Conservation (phyloP, 176 grass and related monocot species). For the Eremochloa ophiuroides region DNA sequence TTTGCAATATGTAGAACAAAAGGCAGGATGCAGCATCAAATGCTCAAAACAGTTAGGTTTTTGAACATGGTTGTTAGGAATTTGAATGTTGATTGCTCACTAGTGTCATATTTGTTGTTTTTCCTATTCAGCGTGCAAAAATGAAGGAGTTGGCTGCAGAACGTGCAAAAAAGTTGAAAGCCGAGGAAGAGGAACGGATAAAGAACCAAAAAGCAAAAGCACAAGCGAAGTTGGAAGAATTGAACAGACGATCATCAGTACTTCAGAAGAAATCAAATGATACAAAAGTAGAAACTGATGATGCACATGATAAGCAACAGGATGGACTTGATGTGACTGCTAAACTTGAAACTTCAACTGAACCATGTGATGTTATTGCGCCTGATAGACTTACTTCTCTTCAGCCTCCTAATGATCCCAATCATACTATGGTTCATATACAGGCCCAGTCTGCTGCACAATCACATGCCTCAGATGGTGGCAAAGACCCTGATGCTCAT, state of each 20-base stretch:
- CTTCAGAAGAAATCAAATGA: constrained; percentile 42
- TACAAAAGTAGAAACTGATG: constrained; percentile 13
- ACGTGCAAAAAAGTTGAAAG: constrained; percentile 75
- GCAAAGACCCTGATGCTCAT: constrained; percentile 23
- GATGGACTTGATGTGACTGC: constrained; percentile 10
- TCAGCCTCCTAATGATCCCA: constrained; percentile 21
- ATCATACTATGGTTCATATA: constrained; percentile 8
- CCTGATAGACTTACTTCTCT: constrained; percentile 17
- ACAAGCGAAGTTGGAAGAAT: constrained; percentile 85
- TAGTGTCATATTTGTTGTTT: constrained; percentile 16
- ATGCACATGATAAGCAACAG: constrained; percentile 31
- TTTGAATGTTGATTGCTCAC: constrained; percentile 15
- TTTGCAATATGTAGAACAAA: constrained; percentile 11
- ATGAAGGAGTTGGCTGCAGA: constrained; percentile 89
- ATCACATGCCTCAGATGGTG: constrained; percentile 15
- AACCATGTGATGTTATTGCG: constrained; percentile 9
- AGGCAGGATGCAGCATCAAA: not conserved
- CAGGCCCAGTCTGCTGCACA: constrained; percentile 7
- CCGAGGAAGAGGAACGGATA: constrained; percentile 84
- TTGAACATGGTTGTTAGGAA: not conserved
- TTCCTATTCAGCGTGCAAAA: constrained; percentile 57
- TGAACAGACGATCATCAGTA: constrained; percentile 69
- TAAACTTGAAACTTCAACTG: constrained; percentile 18
- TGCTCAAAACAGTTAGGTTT: not conserved
- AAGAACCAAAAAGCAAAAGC: constrained; percentile 92